Conservation (phyloP, 495 filamentous ascomycete genomes). For the Aspergillus heteromorphus region DNA sequence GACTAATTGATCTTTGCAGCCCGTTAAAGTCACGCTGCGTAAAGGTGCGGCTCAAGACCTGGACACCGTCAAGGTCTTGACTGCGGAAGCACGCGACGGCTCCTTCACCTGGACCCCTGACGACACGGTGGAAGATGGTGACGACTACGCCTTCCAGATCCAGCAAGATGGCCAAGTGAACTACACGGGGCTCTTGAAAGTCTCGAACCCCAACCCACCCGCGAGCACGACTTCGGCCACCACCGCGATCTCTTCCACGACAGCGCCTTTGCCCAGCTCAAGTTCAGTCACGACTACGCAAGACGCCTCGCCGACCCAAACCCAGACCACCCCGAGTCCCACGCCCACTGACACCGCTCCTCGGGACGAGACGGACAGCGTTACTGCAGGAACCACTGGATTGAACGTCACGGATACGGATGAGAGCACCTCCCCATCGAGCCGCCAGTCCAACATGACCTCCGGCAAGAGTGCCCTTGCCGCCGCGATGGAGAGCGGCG, state of each 20-base stretch:
- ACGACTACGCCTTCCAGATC: slow-evolving; percentile 46
- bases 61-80: slow-evolving; percentile 35
- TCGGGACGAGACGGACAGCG: slow-evolving; percentile 9
- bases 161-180: slow-evolving; percentile 36
- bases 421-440: neutral
- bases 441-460: slow-evolving; percentile 2
- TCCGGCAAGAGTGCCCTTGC: slow-evolving; percentile 13
- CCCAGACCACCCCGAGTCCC: neutral
- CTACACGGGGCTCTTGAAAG: slow-evolving; percentile 39
- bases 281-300: neutral
- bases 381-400: slow-evolving; percentile 16
- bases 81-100: slow-evolving; percentile 28
- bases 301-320: neutral
- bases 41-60: slow-evolving; percentile 37
- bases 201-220: neutral
- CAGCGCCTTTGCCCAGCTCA: neutral
- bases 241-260: neutral
- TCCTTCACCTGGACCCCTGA: slow-evolving; percentile 40
- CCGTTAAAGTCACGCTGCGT: slow-evolving; percentile 41
- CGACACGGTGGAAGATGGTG: slow-evolving; percentile 27
- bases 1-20: slow-evolving; percentile 13
- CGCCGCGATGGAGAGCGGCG: slow-evolving; percentile 7
- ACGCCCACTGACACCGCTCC: slow-evolving; percentile 12
- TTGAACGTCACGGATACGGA: slow-evolving; percentile 7
- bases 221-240: neutral